Base-by-base conservation (phyloP, 2,329 filamentous ascomycete species). In the Fusarium metavorans region DNA sequence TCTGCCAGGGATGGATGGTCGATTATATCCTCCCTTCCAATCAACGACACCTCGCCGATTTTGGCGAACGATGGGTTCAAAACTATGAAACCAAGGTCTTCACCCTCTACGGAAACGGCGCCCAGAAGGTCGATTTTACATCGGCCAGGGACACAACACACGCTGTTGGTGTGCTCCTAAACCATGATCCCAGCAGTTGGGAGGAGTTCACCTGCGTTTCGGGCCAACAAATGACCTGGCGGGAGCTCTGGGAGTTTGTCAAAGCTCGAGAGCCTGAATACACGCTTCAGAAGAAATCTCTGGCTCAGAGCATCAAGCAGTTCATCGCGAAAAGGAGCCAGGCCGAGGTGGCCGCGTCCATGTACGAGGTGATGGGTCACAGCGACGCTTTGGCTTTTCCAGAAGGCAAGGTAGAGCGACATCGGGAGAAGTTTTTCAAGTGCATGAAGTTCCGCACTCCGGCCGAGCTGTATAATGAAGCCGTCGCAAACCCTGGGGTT, bases 1-100 rank as follows among this genome's bases (percentile, higher is more conserved):
- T 64, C 8, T 64, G 60, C 60, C 60, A 64, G 10, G 60, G 60
- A n/a, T 64, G 48, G 60, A 39, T 56, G 34, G 20, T 56, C 2
- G 32, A 64, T 20, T 64, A 64, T 8, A 39, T 64, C 16, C 27
- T 64, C 16, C 60, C 60, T 41, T 20, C 34, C 34, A 54, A 34
- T 16, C 34, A 64, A 27, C 34, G 35, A 14, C 16, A 35, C 25
- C 60, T 64, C 16, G 32, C 32, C 5, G 45, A 64, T 13, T 30
- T 64, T 4, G 45, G 60, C 2, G 11, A 54, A 13, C 32, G 32
- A 6, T 64, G 60, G 60, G 60, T 56, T 5, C 34, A 39, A 11
- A 20, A 56, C 27, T 39, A 64, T 8, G 18, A 56, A 8, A 23
- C 45, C n/a, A 54, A 64, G 6, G 41, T 43, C 35, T 64, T 64